These are phyloP conservation scores for Boletus speciosus DNA, from an alignment of 768 basidiomycete species.

Conservation along the genomic window DNA sequence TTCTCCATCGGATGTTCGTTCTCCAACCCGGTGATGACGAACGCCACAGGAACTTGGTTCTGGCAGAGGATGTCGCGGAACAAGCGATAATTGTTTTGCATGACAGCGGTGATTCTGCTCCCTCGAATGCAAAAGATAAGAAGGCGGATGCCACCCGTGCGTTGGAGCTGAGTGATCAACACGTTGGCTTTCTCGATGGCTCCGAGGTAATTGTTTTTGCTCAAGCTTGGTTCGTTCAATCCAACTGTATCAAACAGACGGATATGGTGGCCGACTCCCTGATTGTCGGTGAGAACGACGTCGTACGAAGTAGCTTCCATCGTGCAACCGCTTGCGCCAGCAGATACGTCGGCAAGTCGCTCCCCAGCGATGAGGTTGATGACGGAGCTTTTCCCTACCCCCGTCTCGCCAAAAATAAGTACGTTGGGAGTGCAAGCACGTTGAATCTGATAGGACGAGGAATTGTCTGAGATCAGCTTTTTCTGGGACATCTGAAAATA, in stretches of 20 bases:
- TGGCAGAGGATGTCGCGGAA: constrained; percentile 30
- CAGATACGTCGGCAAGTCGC: constrained; percentile 26
- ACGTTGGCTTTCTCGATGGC: constrained; percentile 28
- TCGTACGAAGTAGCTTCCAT: constrained; percentile 26
- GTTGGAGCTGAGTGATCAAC: constrained; percentile 31
- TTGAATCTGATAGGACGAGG: constrained; percentile 11
- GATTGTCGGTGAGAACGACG: constrained; percentile 13
- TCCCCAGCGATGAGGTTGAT: constrained; percentile 37
- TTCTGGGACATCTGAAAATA: constrained; percentile 4
- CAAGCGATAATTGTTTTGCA: constrained; percentile 25
- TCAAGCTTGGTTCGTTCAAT: constrained; percentile 25
- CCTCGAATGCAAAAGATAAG: constrained; percentile 34
- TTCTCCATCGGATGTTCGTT: constrained; percentile 27
- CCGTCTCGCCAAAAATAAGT: constrained; percentile 34
- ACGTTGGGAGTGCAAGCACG: constrained; percentile 28
- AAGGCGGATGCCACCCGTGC: constrained; percentile 26
- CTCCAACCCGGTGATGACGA: constrained; percentile 33
- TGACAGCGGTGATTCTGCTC: constrained; percentile 25
- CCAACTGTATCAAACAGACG: constrained; percentile 33
- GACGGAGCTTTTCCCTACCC: constrained; percentile 38
- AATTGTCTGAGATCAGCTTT: background rate
- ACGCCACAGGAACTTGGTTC: constrained; percentile 28
- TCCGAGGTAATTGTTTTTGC: constrained; percentile 18
- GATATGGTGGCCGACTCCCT: constrained; percentile 9
- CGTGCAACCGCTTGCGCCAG: constrained; percentile 33